Conservation (phyloP, 1,284 basidiomycete species). For the Puccinia coronata region DNA sequence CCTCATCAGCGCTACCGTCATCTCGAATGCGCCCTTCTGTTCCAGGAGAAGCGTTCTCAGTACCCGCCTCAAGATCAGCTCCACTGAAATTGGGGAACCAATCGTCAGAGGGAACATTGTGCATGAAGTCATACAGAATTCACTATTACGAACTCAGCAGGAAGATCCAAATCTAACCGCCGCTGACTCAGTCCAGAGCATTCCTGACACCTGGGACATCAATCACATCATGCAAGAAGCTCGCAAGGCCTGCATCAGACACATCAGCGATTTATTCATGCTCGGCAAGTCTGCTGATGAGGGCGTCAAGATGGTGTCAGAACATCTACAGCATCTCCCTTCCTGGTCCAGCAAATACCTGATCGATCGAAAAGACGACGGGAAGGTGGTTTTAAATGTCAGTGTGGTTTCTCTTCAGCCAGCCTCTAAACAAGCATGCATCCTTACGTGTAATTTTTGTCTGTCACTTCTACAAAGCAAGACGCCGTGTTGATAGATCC, state of each 20-base stretch:
- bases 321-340: slow-evolving; percentile 26
- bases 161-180: background rate
- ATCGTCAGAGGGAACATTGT: slow-evolving; percentile 86
- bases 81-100: slow-evolving; percentile 51
- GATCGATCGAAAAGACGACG: background rate
- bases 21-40: slow-evolving; percentile 79
- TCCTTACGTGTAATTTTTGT: too few species aligned
- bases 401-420: slow-evolving; percentile 17
- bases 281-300: slow-evolving; percentile 40
- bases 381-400: slow-evolving; percentile 22
- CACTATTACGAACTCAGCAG: slow-evolving; percentile 67
- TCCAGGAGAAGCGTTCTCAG: slow-evolving; percentile 77
- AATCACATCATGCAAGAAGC: slow-evolving; percentile 26
- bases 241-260: slow-evolving; percentile 33
- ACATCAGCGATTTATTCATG: slow-evolving; percentile 43
- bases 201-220: slow-evolving; percentile 21
- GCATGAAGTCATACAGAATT: slow-evolving; percentile 81
- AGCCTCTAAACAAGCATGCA: too few species aligned
- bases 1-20: slow-evolving; percentile 80
- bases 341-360: slow-evolving; percentile 44
- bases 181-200: background rate
- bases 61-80: slow-evolving; percentile 61
- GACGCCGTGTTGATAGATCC: slow-evolving; percentile 70
- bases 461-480: slow-evolving; percentile 50
- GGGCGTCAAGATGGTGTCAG: slow-evolving; percentile 34